Evolutionary conservation across 169 alveolate genomes (phyloP).

Genomic region (Cryptosporidium canis): DNA sequence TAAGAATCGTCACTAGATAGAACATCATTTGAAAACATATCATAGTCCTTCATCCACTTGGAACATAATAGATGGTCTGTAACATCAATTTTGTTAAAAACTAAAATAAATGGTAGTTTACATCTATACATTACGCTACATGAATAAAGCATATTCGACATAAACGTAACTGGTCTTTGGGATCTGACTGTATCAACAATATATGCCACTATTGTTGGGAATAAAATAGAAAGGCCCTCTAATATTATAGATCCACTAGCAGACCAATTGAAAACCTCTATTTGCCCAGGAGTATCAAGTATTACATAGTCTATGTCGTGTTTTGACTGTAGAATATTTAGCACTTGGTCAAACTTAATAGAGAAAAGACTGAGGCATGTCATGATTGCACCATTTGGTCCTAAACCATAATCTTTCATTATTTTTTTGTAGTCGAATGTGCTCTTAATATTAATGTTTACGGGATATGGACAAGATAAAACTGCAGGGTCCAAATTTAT

Average conservation of each 20-base stretch:
- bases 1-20: slow-evolving; percentile 87
- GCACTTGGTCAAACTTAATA: slow-evolving; percentile 93
- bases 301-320: slow-evolving; percentile 90
- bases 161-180: slow-evolving; percentile 94
- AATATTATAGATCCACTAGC: slow-evolving; percentile 97
- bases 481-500: slow-evolving; percentile 99
- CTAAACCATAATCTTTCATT: slow-evolving; percentile 94
- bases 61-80: slow-evolving; percentile 82
- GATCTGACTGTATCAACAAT: slow-evolving; percentile 94
- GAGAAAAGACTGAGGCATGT: slow-evolving; percentile 96
- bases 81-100: slow-evolving; percentile 94
- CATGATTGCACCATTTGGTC: slow-evolving; percentile 99
- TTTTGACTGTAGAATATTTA: slow-evolving; percentile 87
- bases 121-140: slow-evolving; percentile 92
- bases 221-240: slow-evolving; percentile 91
- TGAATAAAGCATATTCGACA: slow-evolving; percentile 98
- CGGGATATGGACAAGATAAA: slow-evolving; percentile 72
- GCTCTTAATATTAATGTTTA: slow-evolving; percentile 92
- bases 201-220: slow-evolving; percentile 87
- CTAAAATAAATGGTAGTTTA: slow-evolving; percentile 91
- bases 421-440: slow-evolving; percentile 94
- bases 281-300: slow-evolving; percentile 99
- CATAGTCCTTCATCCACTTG: slow-evolving; percentile 93
- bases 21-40: slow-evolving; percentile 86
- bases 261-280: slow-evolving; percentile 98